Evolutionary conservation across 257 asterid genomes (phyloP).

Genomic region (Parsonsia alboflavescens): DNA sequence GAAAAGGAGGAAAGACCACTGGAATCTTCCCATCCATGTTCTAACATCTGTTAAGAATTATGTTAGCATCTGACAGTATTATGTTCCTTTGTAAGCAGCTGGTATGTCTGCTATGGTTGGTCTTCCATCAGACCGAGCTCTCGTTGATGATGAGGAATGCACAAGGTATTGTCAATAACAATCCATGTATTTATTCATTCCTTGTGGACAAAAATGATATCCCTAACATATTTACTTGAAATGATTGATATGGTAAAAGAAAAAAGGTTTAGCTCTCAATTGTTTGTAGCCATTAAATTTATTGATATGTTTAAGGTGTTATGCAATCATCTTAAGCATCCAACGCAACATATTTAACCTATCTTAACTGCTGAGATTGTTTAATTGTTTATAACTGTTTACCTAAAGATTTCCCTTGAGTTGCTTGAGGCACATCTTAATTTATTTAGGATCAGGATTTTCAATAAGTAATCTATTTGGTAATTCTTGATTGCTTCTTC

Average conservation of each 20-base stretch:
- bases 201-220: background rate
- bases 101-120: constrained; percentile 88
- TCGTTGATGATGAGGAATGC: constrained; percentile 79
- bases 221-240: background rate
- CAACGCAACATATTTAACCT: background rate
- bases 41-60: background rate
- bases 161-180: constrained; percentile 33
- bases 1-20: background rate
- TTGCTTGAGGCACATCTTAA: background rate
- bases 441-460: background rate
- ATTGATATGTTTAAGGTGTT: background rate
- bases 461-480: background rate
- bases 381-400: background rate
- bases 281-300: background rate
- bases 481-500: background rate
- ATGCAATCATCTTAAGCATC: background rate
- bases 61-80: background rate
- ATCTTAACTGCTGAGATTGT: background rate
- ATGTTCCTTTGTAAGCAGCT: constrained; percentile 24
- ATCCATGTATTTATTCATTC: background rate
- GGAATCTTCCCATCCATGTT: background rate
- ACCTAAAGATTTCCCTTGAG: background rate
- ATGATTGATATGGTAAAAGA: background rate
- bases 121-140: constrained; percentile 91
- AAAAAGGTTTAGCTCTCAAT: background rate